Percentiles rank a stretch among this genome's conserved stretches.
These are phyloP conservation scores for Pythium brassicae DNA, from an alignment of 352 stramenopile species.

Conservation along the genomic window DNA sequence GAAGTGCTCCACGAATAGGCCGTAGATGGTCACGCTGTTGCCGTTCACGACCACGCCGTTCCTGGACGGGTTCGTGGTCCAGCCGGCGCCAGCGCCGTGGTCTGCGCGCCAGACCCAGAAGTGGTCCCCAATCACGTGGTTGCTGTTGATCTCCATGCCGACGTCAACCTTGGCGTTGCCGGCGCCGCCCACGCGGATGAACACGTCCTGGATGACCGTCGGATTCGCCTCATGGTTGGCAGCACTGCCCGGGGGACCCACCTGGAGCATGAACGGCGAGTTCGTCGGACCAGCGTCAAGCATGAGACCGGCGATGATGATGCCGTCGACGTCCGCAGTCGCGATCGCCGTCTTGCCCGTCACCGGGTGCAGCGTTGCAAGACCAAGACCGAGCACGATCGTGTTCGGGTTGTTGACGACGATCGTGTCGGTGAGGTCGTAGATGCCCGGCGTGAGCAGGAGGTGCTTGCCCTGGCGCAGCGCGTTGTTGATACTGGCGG, in stretches of 20 bases:
- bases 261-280: background rate
- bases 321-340: background rate
- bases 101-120: background rate
- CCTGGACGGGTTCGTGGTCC: background rate
- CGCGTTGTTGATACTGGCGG: background rate
- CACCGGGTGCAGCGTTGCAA: background rate
- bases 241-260: background rate
- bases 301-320: background rate
- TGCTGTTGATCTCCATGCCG: background rate
- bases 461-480: background rate
- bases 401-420: background rate
- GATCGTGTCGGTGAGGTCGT: background rate
- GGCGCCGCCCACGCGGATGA: background rate
- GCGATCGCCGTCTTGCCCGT: background rate
- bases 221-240: background rate
- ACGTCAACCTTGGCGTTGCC: background rate
- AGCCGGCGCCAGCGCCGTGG: background rate
- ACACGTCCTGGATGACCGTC: background rate
- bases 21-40: background rate
- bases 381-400: background rate
- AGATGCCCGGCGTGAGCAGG: background rate
- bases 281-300: background rate
- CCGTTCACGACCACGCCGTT: background rate
- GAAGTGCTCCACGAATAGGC: background rate
- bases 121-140: background rate